Base-by-base conservation (phyloP, 208 protist genomes). In the Crithidia mellificae region DNA sequence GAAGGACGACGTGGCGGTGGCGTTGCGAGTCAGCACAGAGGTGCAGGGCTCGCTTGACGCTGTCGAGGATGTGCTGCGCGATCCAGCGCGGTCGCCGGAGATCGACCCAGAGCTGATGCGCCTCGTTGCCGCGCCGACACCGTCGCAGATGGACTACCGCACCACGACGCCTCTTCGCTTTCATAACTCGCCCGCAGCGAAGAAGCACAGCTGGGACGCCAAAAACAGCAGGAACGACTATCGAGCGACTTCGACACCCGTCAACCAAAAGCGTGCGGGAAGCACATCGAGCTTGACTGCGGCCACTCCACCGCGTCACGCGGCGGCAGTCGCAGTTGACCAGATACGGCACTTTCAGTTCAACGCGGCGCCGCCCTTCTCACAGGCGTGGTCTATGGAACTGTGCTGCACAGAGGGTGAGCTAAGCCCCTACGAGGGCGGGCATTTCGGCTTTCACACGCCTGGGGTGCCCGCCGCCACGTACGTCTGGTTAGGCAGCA, bases 381-480 rank as follows among this genome's bases (percentile, higher is more conserved):
- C 46, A 0, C 38, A 20, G 5, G 41, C 81, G 12, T 86, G 68
- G 63, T 39, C 72, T 11, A 30, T 68, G 38, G 19, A 50, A 41
- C 43, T 83, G 32, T 27, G 41, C 17, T 79, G 78, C 54, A 34
- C 30, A 0, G 56, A 74, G 6, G 34, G 39, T 2, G 50, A 63
- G 43, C 25, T 70, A 19, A 46, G 51, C 6, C 54, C 50, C 7
- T 27, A 63, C 1, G 58, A 70, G 14, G 69, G 77, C 8, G 69
- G 63, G 7, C 30, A 44, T n/a, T 51, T 74, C 6, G 81, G 81
- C 22, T 77, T 86, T 34, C 72, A 73, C 67, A 72, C 77, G 32
- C 30, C 77, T 11, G 72, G 77, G 22, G 50, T 83, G 0, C 56
- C 41, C 17, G 81, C 63, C 8, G 74, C 61, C 0, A 76, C 67